These are phyloP conservation scores for Pseudogymnoascus sp. DNA, from an alignment of 2,329 filamentous ascomycete species.

Conservation along the genomic window DNA sequence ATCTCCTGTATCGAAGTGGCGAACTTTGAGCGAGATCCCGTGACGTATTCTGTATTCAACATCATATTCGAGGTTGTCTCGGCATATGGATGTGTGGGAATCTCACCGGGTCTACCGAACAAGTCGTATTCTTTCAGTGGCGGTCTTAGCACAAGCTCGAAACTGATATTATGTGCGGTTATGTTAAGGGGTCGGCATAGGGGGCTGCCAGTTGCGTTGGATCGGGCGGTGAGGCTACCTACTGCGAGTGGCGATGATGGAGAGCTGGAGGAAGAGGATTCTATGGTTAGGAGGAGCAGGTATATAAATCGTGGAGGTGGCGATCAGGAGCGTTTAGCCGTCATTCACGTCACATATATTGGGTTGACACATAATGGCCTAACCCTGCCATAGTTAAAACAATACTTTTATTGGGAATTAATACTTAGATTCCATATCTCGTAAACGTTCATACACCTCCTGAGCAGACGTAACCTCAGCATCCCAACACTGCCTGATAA, in stretches of 20 bases:
- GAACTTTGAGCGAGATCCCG: constrained; percentile 29
- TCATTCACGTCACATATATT: not conserved
- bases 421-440: not conserved
- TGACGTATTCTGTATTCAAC: constrained; percentile 42
- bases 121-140: constrained; percentile 69
- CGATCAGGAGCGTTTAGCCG: not conserved
- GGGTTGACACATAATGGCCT: not conserved
- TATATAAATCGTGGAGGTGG: not conserved
- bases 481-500: constrained; percentile 27
- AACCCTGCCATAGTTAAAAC: not conserved
- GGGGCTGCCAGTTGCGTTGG: constrained; percentile 44
- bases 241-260: constrained; percentile 13
- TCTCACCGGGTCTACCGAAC: constrained; percentile 69
- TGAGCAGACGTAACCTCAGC: constrained; percentile 8
- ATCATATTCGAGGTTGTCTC: constrained; percentile 80
- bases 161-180: constrained; percentile 46
- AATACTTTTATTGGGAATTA: not conserved
- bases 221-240: constrained; percentile 39
- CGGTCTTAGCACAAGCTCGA: constrained; percentile 61
- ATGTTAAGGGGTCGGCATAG: constrained; percentile 46
- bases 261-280: not conserved
- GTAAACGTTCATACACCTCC: constrained; percentile 3
- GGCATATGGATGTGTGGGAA: constrained; percentile 82
- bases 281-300: not conserved
- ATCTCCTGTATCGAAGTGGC: constrained; percentile 79